These are phyloP conservation scores for Phytopythium montanum DNA, from an alignment of 352 stramenopile species.

Conservation along the genomic window DNA sequence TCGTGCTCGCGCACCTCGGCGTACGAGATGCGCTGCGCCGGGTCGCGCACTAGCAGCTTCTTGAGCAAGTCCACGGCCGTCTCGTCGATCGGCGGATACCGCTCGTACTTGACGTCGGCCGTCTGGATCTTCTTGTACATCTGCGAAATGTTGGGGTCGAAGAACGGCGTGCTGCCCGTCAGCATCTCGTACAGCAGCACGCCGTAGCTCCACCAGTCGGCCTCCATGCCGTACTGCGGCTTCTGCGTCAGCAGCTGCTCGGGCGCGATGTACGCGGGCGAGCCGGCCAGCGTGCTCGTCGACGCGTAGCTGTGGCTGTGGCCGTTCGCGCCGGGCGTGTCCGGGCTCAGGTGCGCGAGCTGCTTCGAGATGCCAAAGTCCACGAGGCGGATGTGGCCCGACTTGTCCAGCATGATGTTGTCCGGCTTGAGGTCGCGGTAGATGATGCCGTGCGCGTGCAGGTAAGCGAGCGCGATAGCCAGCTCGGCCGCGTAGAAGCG, in stretches of 20 bases:
- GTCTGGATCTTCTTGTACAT: conserved; percentile 91
- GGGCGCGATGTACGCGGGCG: conserved; percentile 82
- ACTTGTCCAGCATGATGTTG: conserved; percentile 89
- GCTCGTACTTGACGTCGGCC: conserved; percentile 79
- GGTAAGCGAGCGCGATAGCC: conserved; percentile 80
- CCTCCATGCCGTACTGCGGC: conserved; percentile 82
- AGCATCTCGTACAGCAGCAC: conserved; percentile 90
- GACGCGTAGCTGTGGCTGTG: conserved; percentile 46
- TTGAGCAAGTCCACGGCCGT: conserved; percentile 68
- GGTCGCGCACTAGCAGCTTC: conserved; percentile 76
- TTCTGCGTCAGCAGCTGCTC: conserved; percentile 83
- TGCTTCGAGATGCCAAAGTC: conserved; percentile 91
- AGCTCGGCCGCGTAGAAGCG: conserved; percentile 88
- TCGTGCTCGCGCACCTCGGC: conserved; percentile 54
- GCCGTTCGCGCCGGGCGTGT: conserved; percentile 12
- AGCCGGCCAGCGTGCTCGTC: conserved; percentile 73
- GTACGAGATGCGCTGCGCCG: conserved; percentile 56
- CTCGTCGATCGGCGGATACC: conserved; percentile 58
- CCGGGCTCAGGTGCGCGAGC: conserved; percentile 20
- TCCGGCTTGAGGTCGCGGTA: conserved; percentile 88
- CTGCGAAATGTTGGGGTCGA: conserved; percentile 77
- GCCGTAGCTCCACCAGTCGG: conserved; percentile 91
- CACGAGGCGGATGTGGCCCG: conserved; percentile 84
- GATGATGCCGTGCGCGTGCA: conserved; percentile 85
- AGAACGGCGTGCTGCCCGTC: conserved; percentile 85